Evolutionary conservation across 441 rosid species (phyloP).

Genomic region (Gossypium davidsonii): DNA sequence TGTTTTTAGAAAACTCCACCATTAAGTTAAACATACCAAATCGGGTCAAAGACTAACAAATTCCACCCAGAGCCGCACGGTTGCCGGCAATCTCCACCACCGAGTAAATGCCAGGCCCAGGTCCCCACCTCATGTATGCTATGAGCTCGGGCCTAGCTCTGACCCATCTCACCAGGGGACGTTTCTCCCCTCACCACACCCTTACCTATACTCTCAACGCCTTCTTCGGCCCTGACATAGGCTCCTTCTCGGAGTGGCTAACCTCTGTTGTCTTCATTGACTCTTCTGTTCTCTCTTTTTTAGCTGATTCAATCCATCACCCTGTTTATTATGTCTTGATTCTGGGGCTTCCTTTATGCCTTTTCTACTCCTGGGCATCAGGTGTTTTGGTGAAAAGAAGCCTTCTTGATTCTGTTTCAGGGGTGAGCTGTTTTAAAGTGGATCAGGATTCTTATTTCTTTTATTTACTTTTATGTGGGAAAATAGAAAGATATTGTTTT

Average conservation of each 20-base stretch:
- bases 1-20: no score
- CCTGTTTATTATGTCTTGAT: slow-evolving; percentile 47
- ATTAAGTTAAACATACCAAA: no score
- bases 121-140: slow-evolving; percentile 56
- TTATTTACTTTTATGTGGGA: not conserved
- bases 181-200: slow-evolving; percentile 55
- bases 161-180: slow-evolving; percentile 37
- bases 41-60: not conserved
- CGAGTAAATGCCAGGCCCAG: slow-evolving; percentile 56
- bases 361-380: slow-evolving; percentile 47
- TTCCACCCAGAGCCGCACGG: not conserved
- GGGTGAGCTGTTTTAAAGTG: slow-evolving; percentile 34
- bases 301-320: slow-evolving; percentile 47
- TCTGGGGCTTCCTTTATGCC: slow-evolving; percentile 47
- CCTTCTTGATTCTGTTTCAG: slow-evolving; percentile 47
- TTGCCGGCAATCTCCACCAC: not conserved
- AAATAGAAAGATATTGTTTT: not conserved
- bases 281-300: slow-evolving; percentile 18
- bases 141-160: slow-evolving; percentile 53
- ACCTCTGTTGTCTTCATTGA: slow-evolving; percentile 35
- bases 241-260: slow-evolving; percentile 50
- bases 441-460: not conserved
- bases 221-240: slow-evolving; percentile 67
- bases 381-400: slow-evolving; percentile 32
- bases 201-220: slow-evolving; percentile 55